A percentile compares a stretch with the other conserved stretches of the same genome.
phyloP scores from a whole-genome alignment of 139 green algal genomes.

The Dunaliella sp. region DNA sequence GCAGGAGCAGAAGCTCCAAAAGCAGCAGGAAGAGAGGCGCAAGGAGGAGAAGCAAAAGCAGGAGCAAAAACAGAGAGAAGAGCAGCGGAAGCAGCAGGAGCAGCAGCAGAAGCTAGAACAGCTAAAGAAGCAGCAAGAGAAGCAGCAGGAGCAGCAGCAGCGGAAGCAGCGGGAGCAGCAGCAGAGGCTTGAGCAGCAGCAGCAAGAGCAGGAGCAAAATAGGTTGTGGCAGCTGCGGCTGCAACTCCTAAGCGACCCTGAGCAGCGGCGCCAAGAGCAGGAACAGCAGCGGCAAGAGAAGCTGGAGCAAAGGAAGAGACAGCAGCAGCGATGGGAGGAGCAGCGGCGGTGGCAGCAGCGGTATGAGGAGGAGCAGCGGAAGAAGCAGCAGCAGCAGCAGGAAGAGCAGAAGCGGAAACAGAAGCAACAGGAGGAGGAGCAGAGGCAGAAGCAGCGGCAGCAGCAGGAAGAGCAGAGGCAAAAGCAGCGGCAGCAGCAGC shows the following conservation, averaged over 20 bases:
- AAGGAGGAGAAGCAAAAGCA: background rate
- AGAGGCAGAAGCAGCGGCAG: background rate
- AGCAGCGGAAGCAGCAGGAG: background rate
- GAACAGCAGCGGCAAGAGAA: background rate
- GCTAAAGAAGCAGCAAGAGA: background rate
- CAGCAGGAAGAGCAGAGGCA: background rate
- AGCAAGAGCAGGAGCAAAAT: background rate
- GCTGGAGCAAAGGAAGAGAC: background rate
- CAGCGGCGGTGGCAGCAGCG: background rate
- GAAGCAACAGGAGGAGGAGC: background rate
- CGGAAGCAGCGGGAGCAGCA: background rate
- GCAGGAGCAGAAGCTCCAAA: background rate
- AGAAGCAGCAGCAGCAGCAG: background rate
- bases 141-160: background rate
- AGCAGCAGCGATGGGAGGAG: background rate
- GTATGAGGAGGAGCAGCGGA: background rate
- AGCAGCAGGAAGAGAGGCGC: background rate
- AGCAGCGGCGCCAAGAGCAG: background rate
- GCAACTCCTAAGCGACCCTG: background rate
- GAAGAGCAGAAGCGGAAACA: background rate
- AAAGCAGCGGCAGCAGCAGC: background rate
- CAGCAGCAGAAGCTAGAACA: background rate
- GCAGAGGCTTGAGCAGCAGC: background rate
- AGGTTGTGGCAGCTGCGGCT: background rate
- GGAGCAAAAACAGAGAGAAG: no score